Conservation (phyloP, 106 monocot species). For the Platanthera guangdongensis region DNA sequence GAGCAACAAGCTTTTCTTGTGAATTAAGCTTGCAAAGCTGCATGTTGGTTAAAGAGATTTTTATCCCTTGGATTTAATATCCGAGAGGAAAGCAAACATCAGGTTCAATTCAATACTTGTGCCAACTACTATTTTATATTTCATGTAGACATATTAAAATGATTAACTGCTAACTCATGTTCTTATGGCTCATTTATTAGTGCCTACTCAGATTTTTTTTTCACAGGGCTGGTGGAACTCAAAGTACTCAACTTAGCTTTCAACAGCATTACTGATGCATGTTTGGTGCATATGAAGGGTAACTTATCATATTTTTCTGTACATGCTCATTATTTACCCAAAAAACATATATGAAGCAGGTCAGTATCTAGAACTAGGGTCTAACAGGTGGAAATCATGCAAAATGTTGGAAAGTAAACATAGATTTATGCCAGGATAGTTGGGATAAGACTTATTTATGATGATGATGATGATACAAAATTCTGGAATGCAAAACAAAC, state of each 20-base stretch:
- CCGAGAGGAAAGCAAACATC: not conserved
- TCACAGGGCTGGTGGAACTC: constrained; percentile 69
- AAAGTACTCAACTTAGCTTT: constrained; percentile 84
- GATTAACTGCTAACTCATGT: not conserved
- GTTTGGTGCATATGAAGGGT: constrained; percentile 87
- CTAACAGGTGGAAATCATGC: not conserved
- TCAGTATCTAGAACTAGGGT: not conserved
- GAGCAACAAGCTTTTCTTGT: too few species aligned
- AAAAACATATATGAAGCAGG: not conserved
- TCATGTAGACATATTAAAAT: not conserved
- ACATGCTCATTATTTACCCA: not conserved
- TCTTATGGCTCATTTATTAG: not conserved
- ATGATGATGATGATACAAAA: not conserved
- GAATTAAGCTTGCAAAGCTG: too few species aligned
- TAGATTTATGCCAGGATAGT: too few species aligned
- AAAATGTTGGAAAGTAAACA: not conserved
- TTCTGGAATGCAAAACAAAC: not conserved
- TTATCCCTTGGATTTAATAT: too few species aligned
- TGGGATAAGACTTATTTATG: too few species aligned
- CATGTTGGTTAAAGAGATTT: too few species aligned
- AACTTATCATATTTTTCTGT: not conserved
- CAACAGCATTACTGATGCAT: constrained; percentile 78
- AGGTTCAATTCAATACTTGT: not conserved
- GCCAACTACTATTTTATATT: not conserved
- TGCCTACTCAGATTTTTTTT: not conserved